phyloP scores from a whole-genome alignment of 2,329 filamentous ascomycete genomes.

The Beauveria medogensis region DNA sequence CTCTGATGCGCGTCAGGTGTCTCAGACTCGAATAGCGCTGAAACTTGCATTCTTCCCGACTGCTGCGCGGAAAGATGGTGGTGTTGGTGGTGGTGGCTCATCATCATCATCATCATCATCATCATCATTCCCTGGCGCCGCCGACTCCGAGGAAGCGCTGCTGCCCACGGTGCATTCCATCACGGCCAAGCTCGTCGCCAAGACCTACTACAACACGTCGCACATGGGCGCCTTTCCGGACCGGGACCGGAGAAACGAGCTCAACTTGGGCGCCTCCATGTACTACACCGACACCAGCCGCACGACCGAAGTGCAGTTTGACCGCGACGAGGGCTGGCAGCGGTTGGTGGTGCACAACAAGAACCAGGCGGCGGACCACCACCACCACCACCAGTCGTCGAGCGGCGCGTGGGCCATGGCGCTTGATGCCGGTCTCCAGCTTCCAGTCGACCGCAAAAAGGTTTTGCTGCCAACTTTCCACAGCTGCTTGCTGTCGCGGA shows the following conservation, averaged over 20 bases:
- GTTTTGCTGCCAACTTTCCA: neutral
- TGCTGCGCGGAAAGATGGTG: neutral
- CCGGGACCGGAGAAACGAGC: neutral
- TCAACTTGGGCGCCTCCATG: neutral
- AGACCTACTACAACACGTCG: neutral
- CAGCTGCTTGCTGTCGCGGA: constrained; percentile 7
- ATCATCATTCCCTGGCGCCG: neutral
- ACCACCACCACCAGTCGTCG: too few relatives aligned
- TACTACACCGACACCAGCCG: neutral
- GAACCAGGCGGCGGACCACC: neutral
- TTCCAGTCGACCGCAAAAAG: neutral
- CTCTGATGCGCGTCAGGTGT: neutral
- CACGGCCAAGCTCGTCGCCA: constrained; percentile 1
- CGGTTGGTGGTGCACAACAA: neutral
- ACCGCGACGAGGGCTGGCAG: neutral
- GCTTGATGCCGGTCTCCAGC: neutral
- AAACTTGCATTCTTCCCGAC: neutral
- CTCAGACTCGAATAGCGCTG: neutral
- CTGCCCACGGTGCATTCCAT: neutral
- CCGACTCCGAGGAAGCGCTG: neutral
- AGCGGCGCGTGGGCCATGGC: neutral
- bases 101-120: too few relatives aligned
- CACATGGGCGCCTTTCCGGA: constrained; percentile 6
- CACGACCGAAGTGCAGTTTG: neutral
- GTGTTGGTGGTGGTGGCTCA: too few relatives aligned